Conservation (phyloP, 225 moss, liverwort and hornwort species). For the Sphagnum contortum region DNA sequence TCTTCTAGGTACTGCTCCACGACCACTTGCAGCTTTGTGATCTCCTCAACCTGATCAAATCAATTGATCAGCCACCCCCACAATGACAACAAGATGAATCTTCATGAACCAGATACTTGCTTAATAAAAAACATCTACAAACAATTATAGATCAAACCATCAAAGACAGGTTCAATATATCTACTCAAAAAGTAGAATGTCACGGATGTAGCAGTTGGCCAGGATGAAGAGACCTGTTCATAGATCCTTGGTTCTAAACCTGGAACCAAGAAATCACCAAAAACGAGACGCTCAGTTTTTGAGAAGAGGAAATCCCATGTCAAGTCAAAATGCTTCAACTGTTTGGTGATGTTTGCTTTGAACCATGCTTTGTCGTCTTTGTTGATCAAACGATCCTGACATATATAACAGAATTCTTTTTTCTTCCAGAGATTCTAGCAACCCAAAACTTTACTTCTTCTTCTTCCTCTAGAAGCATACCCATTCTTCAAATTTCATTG, state of each 20-base stretch:
- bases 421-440: too few species aligned
- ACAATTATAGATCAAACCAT: too few species aligned
- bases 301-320: constrained; percentile 71
- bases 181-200: too few species aligned
- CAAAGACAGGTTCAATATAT: too few species aligned
- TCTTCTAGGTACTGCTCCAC: constrained; percentile 62
- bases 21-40: constrained; percentile 51
- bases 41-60: constrained; percentile 39
- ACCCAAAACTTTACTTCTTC: too few species aligned
- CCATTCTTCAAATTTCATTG: too few species aligned
- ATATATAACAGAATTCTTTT: too few species aligned
- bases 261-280: constrained; percentile 62
- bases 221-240: constrained; percentile 32
- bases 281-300: constrained; percentile 54
- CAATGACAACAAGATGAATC: too few species aligned
- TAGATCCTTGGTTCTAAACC: constrained; percentile 45
- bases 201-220: too few species aligned
- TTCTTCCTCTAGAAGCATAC: too few species aligned
- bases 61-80: not conserved
- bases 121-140: too few species aligned
- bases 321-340: constrained; percentile 52
- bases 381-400: constrained; percentile 73
- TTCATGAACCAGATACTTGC: too few species aligned
- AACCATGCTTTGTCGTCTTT: constrained; percentile 70
- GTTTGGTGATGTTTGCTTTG: constrained; percentile 35